Evolutionary conservation across 768 basidiomycete genomes (phyloP), one percentile per base, ranked within the genome.

Genomic region (Phlebiopsis gigantea): DNA sequence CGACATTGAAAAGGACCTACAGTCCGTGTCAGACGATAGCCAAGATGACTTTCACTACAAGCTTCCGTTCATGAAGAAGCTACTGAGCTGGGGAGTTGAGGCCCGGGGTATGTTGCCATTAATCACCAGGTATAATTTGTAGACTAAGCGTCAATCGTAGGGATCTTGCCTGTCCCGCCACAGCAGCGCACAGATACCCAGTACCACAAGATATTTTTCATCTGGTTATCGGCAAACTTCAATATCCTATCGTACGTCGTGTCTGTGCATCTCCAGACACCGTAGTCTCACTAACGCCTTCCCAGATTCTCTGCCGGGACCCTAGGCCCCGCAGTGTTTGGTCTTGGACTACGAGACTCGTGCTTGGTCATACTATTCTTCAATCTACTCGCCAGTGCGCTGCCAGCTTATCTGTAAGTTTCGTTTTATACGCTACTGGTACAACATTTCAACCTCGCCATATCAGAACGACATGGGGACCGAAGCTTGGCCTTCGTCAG

Each of bases 401-500:
- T 74, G 0, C 78, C 79, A 6, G 72, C 77, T 1, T 79, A 78
- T 62, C 66, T 79, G 76, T 76, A 52, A 52, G 72, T 63, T 8
- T 15, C 30, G 24, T 24, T 41, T 17, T 17, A 14, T 49, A 19
- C 2, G 24, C 19, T 29, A 30, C 1, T 58, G n/a, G n/a, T 14
- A 17, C 14, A 19, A 22, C 5, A 48, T 22, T 10, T 24, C 28
- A 10, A 49, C 21, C 15, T 6, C 43, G 44, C 52, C 49, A 19
- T 19, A 10, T 1, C 50, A 81, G 79, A 57, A 71, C 81, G n/a
- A 82, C 84, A 2, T 90, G 88, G 71, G 89, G 91, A 10, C 88
- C 91, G 0, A 85, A 83, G 66, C 73, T 88, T 0, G 93, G 93
- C 10, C 79, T 87, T 65, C 79, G 90, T 19, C 87, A 93, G 63